Conservation (phyloP, 2,329 filamentous ascomycete genomes). For the Curvularia eragrostidis region DNA sequence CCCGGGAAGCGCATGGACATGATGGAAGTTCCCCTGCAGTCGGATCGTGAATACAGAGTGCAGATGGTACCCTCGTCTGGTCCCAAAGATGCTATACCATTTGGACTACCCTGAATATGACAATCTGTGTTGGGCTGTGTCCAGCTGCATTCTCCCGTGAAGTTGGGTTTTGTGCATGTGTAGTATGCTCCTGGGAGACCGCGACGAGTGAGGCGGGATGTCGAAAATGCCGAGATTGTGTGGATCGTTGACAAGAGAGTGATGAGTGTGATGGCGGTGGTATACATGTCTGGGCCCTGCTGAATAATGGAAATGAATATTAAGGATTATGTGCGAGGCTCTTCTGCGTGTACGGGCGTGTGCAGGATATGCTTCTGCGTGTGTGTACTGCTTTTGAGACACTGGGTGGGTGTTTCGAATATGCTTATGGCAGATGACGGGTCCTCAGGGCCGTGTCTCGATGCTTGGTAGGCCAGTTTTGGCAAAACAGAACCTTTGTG, state of each 20-base stretch:
- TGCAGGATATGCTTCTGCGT: conserved; percentile 21
- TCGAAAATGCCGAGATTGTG: conserved; percentile 6
- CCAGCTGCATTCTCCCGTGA: conserved; percentile 42
- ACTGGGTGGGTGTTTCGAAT: background rate
- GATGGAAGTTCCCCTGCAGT: conserved; percentile 32
- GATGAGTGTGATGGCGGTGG: conserved; percentile 14
- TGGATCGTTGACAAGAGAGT: conserved; percentile 17
- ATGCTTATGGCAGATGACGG: conserved; percentile 1
- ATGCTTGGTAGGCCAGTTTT: conserved; percentile 7
- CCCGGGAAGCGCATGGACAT: conserved; percentile 38
- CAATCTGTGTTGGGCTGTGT: conserved; percentile 31
- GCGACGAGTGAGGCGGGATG: conserved; percentile 28
- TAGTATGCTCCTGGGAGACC: conserved; percentile 48
- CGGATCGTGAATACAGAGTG: conserved; percentile 30
- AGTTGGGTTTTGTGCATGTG: conserved; percentile 38
- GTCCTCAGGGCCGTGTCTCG: conserved; percentile 4
- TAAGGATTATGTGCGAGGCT: conserved; percentile 12
- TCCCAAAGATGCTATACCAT: conserved; percentile 38
- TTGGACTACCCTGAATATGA: conserved; percentile 33
- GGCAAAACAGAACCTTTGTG: background rate
- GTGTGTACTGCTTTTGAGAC: background rate
- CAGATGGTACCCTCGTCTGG: conserved; percentile 42
- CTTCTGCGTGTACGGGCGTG: conserved; percentile 10
- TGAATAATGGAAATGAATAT: background rate
- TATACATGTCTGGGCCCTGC: conserved; percentile 11